Base-by-base conservation (phyloP, 2,329 filamentous ascomycete species). In the Paecilomyces fulvus region DNA sequence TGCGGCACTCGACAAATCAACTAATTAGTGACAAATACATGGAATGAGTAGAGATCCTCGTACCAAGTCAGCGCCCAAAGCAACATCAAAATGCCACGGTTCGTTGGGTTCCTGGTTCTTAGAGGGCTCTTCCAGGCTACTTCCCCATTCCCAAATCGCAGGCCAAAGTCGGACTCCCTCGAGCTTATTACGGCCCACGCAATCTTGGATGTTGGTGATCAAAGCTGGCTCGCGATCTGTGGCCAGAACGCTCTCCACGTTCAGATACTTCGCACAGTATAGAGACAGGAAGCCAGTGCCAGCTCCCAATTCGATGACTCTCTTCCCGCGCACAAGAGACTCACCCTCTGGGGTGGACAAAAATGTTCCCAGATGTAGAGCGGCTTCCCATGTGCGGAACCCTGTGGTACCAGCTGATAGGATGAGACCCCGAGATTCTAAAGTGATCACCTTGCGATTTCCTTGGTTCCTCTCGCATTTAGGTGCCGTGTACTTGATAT, bases 361-460 rank as follows among this genome's bases (percentile, higher is more conserved):
- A 64, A 83, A 88, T 2, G 80, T 78, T 9, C 79, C 84, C 1
- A 88, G 78, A 61, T 86, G 81, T 3, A 88, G 72, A 6, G 85
- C 82, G 3, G 83, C 85, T 70, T 88, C 85, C 86, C 86, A 88
- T 2, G 86, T 89, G 37, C 85, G 79, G 52, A 85, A 81, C 0
- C 86, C 86, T 0, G 85, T 88, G 1, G 82, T 86, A 9, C 82
- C 80, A 5, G 80, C 81, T 3, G 81, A 83, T 65, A 66, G 80
- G 73, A 64, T 82, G 70, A 69, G 76, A 69, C 70, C 85, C 77
- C 59, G 84, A 69, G 55, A 85, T 71, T 60, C 82, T 79, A 61
- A 85, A 51, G 61, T 76, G 61, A 64, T 72, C 54, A 68, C 70
- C 60, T 61, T 67, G 50, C 59, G 62, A 20, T 52, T 49, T 50